Percentiles rank a stretch among this genome's conserved stretches.
phyloP scores from a whole-genome alignment of 768 basidiomycete species.

The Auriculariales sp. region DNA sequence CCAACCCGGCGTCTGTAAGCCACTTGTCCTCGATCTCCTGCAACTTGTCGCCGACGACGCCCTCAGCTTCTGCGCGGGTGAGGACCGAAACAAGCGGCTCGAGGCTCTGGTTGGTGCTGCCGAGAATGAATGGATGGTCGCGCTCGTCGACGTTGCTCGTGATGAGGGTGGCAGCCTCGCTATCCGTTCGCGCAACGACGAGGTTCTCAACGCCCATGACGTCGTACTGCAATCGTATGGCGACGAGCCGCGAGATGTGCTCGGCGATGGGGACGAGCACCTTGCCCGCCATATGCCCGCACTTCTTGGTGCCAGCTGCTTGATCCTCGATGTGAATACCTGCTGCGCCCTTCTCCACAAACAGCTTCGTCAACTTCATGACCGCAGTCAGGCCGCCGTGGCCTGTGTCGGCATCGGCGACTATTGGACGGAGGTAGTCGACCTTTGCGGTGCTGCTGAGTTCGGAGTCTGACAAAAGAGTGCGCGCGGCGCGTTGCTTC shows the following conservation, averaged over 20 bases:
- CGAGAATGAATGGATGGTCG: constrained; percentile 96
- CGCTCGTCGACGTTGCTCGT: constrained; percentile 92
- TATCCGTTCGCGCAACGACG: constrained; percentile 86
- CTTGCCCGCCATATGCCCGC: constrained; percentile 88
- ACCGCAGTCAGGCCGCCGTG: constrained; percentile 96
- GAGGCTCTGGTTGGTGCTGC: constrained; percentile 63
- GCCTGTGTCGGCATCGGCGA: constrained; percentile 97
- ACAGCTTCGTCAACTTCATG: constrained; percentile 98
- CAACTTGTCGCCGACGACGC: constrained; percentile 64
- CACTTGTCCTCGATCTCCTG: constrained; percentile 85
- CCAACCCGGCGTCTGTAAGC: constrained; percentile 62
- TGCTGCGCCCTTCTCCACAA: constrained; percentile 95
- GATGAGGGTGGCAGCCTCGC: constrained; percentile 94
- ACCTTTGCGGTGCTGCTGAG: constrained; percentile 54
- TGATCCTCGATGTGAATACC: constrained; percentile 98
- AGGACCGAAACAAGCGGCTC: constrained; percentile 65
- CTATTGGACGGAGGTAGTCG: constrained; percentile 86
- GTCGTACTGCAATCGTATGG: constrained; percentile 93
- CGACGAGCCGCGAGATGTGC: constrained; percentile 95
- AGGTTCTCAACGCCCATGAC: constrained; percentile 97
- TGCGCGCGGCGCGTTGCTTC: constrained; percentile 78
- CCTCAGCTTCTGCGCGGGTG: constrained; percentile 68
- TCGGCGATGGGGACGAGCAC: constrained; percentile 94
- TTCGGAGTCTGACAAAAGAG: constrained; percentile 52
- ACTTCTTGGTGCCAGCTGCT: constrained; percentile 94